A percentile compares a stretch with the other conserved stretches of the same genome.
phyloP scores from a whole-genome alignment of 1,284 basidiomycete genomes.

The Coniferiporia sulphurascens region DNA sequence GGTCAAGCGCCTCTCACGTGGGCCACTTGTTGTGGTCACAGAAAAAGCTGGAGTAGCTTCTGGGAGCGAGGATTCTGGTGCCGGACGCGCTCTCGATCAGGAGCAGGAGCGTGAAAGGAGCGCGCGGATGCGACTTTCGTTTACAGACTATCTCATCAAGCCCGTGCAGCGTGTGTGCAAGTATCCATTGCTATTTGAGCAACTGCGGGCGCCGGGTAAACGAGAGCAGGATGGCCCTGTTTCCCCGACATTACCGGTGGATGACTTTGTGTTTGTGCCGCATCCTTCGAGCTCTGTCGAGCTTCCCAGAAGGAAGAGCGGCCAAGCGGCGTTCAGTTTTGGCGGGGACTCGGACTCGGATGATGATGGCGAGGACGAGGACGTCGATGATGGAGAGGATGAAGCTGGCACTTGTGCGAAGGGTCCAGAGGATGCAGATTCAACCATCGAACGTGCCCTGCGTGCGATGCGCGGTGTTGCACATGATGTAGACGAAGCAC shows the following conservation, averaged over 20 bases:
- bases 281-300: too few relatives aligned
- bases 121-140: slow-evolving; percentile 38
- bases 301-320: background rate
- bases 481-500: slow-evolving; percentile 47
- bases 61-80: background rate
- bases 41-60: background rate
- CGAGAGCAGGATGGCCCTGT: background rate
- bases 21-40: background rate
- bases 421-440: background rate
- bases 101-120: slow-evolving; percentile 6
- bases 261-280: too few relatives aligned
- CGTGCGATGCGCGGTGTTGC: slow-evolving; percentile 58
- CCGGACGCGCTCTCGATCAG: background rate
- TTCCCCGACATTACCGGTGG: too few relatives aligned
- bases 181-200: slow-evolving; percentile 83
- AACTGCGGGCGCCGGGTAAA: slow-evolving; percentile 49
- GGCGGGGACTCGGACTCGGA: slow-evolving; percentile 23
- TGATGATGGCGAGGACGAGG: slow-evolving; percentile 37
- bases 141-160: slow-evolving; percentile 84
- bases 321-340: slow-evolving; percentile 6
- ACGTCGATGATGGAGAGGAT: slow-evolving; percentile 37
- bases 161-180: slow-evolving; percentile 88
- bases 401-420: slow-evolving; percentile 42
- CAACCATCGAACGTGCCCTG: slow-evolving; percentile 16
- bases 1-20: slow-evolving; percentile 21